Evolutionary conservation across 2,329 filamentous ascomycete genomes (phyloP), one percentile per base, ranked within the genome.

Genomic region (Chaetomium globosum): DNA sequence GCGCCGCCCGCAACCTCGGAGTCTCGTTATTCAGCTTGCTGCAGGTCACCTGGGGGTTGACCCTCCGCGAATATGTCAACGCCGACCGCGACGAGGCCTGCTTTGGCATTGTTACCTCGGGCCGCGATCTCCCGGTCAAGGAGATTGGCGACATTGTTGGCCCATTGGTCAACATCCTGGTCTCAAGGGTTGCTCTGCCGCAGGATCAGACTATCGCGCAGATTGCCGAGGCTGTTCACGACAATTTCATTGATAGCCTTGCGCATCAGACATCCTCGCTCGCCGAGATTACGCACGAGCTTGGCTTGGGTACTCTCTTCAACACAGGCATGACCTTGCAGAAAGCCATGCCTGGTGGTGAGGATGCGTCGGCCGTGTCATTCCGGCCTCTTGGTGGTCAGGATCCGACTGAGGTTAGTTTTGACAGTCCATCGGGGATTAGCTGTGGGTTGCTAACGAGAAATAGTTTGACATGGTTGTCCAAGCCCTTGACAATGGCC

Each of bases 281-380:
- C 1, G 65, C 59, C 2, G 59, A 67, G 46, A 56, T 69, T n/a
- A 63, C 58, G 16, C 67, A 67, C n/a, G 67, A 65, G 28, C 13
- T 68, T 9, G 65, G 65, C 2, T 21, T 51, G 1, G 59, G 61
- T 7, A 52, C 58, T 2, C 55, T 68, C 2, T 68, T 68, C 56
- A 68, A 68, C 49, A 68, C 67, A 0, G 65, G 65, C 1, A 68
- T 68, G 59, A 64, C 65, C 1, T 28, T 66, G 33, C 65, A 66
- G 43, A 63, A 62, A 39, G 51, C 52, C 2, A 39, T 23, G n/a
- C 21, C 36, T 2, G 55, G 31, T 1, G 49, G 33, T 9, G 51
- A 53, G 28, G 36, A 51, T 16, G 9, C 7, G 4, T 51, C 49
- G 19, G 43, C 21, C 1, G 33, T 64, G 31, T 43, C 19, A 5